Base-by-base conservation (phyloP, 305 asterid genomes). In the Ilex paraguariensis region DNA sequence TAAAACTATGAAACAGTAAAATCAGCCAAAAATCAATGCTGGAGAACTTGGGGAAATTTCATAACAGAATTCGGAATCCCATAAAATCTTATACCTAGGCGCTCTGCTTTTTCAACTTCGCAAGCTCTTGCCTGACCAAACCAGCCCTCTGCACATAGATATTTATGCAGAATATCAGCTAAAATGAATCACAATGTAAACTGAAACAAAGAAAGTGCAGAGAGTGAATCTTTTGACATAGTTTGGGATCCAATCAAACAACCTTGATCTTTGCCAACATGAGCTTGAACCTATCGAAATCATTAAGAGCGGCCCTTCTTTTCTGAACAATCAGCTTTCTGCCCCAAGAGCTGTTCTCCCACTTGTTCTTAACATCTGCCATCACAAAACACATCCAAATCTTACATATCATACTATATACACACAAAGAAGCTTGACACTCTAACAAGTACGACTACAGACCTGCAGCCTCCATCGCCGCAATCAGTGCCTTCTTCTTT, bases 331-430 rank as follows among this genome's bases (percentile, higher is more conserved):
- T 83, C 63, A 89, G 69, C 79, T 89, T 89, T 73, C 94, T 86
- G 44, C 91, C 97, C 95, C 97, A 87, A n/a, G 97, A 87, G 71
- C 93, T 86, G 63, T 71, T 83, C 66, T 87, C 94, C 90, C 95
- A 89, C 67, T 87, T 87, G 54, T 76, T 81, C 79, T 87, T 83
- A 57, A 89, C 95, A 87, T 89, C 97, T 89, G 81, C 44, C 10
- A 52, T 52, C 56, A 52, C 2, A 52, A 52, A n/a, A 52, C n/a
- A 17, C 56, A 15, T 7, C n/a, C 9, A 7, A n/a, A 17, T 6
- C 31, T 52, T 6, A 16, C 56, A 14, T 7, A 52, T 7, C 30
- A 52, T 52, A 11, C 54, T n/a, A 8, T 8, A 52, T 14, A 16
- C 10, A 15, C 14, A 7, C 5, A 49, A 4, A 49, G 16, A 49